Conservation (phyloP, 495 filamentous ascomycete genomes). For the Penicillium ochrochloron region DNA sequence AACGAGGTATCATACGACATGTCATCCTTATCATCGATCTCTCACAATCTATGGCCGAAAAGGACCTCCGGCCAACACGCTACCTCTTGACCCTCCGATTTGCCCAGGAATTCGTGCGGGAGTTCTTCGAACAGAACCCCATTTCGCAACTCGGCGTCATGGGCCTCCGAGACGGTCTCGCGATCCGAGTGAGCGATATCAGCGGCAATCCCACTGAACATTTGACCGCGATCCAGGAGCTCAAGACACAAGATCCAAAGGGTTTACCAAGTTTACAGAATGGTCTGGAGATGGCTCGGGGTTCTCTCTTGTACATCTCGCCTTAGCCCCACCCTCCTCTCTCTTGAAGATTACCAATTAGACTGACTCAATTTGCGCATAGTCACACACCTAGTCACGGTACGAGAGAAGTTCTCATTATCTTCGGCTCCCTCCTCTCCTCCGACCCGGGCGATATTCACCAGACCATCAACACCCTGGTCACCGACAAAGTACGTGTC, state of each 20-base stretch:
- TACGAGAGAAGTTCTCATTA: slow-evolving; percentile 87
- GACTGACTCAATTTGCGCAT: slow-evolving; percentile 24
- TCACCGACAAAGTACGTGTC: slow-evolving; percentile 81
- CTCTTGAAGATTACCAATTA: slow-evolving; percentile 1
- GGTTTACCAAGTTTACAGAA: slow-evolving; percentile 93
- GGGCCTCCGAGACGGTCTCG: slow-evolving; percentile 89
- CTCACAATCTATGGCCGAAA: slow-evolving; percentile 91
- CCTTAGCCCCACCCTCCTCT: neutral
- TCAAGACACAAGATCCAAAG: slow-evolving; percentile 78
- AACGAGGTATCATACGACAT: slow-evolving; percentile 96
- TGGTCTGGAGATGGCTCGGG: slow-evolving; percentile 91
- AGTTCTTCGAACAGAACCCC: slow-evolving; percentile 99
- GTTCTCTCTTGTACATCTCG: slow-evolving; percentile 71
- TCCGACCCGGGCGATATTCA: slow-evolving; percentile 96
- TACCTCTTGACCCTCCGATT: slow-evolving; percentile 83
- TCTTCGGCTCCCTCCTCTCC: slow-evolving; percentile 88
- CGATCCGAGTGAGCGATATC: slow-evolving; percentile 83
- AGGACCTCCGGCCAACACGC: slow-evolving; percentile 86
- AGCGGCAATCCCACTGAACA: slow-evolving; percentile 90
- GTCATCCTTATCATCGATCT: slow-evolving; percentile 91
- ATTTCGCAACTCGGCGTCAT: slow-evolving; percentile 93
- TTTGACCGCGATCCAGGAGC: slow-evolving; percentile 71
- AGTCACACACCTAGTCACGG: slow-evolving; percentile 91
- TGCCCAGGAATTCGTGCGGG: slow-evolving; percentile 84
- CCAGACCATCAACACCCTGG: slow-evolving; percentile 76